Base-by-base conservation (phyloP, 2,329 filamentous ascomycete species). In the Fusarium sp. region DNA sequence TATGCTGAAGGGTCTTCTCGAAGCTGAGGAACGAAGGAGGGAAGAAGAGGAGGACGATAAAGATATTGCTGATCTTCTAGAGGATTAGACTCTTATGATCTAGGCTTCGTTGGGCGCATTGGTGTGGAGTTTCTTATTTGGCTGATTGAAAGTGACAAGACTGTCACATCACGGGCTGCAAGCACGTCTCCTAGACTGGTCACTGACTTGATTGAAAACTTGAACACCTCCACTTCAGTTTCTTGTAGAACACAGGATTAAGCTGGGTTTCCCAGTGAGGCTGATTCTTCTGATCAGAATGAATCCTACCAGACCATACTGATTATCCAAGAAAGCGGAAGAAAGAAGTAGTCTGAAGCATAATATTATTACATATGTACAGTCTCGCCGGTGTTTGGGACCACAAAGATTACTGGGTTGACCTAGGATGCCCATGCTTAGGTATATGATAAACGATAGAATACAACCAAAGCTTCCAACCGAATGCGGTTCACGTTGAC, bases 1-100 rank as follows among this genome's bases (percentile, higher is more conserved):
- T 74, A 87, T 92, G 81, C 84, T 93, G 69, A 90, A 90, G 85
- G 88, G 90, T 79, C 80, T 92, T 78, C 81, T 93, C 70, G 90
- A 91, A 77, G 88, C 86, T 74, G 91, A 93, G 83, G 85, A 89
- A 83, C 82, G 89, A 75, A 84, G 87, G 74, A 87, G 90, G 77
- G 80, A 84, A 56, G 90, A 91, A 75, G 89, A 91, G 66, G 87
- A 93, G 74, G 90, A 92, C 69, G 92, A 94, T 81, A 92, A 93
- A 83, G 92, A 95, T 80, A 92, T 95, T 75, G 88, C 90, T 79
- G 91, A 95, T 82, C 90, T 92, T 77, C 81, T 95, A 80, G 86
- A 89, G 76, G 87, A 90, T 79, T 87, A 82, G 61, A 22, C 13
- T 38, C 22, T 53, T 17, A 12, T 50, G 30, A 22, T 30, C 38